A percentile compares a stretch with the other conserved stretches of the same genome.
Conservation (phyloP, 2,329 filamentous ascomycete genomes). For the Fusarium sp. region DNA sequence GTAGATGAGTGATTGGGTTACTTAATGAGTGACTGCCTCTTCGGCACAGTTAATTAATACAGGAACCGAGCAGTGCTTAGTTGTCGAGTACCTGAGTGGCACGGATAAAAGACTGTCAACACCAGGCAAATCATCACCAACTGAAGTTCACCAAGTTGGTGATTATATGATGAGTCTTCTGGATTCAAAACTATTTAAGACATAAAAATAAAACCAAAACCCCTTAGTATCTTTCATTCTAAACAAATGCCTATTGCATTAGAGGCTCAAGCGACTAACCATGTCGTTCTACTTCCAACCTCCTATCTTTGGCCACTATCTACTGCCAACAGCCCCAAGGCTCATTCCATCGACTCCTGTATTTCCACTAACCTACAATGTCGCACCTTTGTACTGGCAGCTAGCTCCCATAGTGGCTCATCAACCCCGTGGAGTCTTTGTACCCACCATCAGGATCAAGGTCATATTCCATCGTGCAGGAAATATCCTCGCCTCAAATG, state of each 20-base stretch:
- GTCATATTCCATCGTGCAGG: slow-evolving; percentile 40
- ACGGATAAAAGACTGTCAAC: not conserved
- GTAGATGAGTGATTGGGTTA: not conserved
- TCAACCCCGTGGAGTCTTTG: not conserved
- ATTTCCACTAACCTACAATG: not conserved
- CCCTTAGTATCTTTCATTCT: not conserved
- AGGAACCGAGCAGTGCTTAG: not conserved
- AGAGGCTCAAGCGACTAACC: slow-evolving; percentile 8
- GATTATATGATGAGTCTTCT: slow-evolving; percentile 7
- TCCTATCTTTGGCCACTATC: slow-evolving; percentile 41
- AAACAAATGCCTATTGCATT: not conserved
- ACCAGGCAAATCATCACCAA: slow-evolving; percentile 28
- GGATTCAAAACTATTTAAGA: slow-evolving; percentile 3
- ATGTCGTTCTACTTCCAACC: slow-evolving; percentile 50
- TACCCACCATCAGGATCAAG: slow-evolving; percentile 30
- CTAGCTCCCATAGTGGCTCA: not conserved
- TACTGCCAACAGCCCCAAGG: not conserved
- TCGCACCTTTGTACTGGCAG: slow-evolving; percentile 1
- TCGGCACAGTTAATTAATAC: not conserved
- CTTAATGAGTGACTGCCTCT: too few species aligned
- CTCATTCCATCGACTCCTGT: not conserved
- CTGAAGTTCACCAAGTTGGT: not conserved
- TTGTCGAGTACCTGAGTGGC: not conserved
- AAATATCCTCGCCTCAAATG: slow-evolving; percentile 29
- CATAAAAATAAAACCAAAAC: not conserved